A percentile compares a stretch with the other conserved stretches of the same genome.
Evolutionary conservation across 2,329 filamentous ascomycete species (phyloP).

Genomic region (Dothideomycetes sp.): DNA sequence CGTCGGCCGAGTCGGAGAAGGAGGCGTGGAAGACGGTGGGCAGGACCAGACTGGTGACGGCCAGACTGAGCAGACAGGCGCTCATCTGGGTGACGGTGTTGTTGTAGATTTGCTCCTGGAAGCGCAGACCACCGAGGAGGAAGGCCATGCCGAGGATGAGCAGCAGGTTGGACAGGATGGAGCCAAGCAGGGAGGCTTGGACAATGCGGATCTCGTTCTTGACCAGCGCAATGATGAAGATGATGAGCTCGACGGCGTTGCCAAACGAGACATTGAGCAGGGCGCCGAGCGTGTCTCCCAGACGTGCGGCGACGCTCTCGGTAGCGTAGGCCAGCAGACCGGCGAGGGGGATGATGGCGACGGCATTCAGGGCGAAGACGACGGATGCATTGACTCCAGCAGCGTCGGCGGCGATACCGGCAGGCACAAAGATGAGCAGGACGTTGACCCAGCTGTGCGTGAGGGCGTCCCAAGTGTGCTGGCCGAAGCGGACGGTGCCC

Average conservation of each 20-base stretch:
- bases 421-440: conserved; percentile 65
- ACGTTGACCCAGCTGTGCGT: conserved; percentile 70
- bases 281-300: conserved; percentile 39
- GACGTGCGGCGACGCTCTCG: conserved; percentile 35
- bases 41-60: conserved; percentile 77
- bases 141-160: conserved; percentile 90
- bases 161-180: conserved; percentile 78
- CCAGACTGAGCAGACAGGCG: conserved; percentile 79
- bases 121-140: conserved; percentile 73
- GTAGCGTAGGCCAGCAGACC: conserved; percentile 38
- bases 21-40: conserved; percentile 87
- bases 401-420: conserved; percentile 56
- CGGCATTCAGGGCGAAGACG: conserved; percentile 40
- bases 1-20: conserved; percentile 44
- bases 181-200: conserved; percentile 80
- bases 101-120: conserved; percentile 90
- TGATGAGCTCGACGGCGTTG: conserved; percentile 42
- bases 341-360: conserved; percentile 40
- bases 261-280: conserved; percentile 42
- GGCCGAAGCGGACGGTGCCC: conserved; percentile 41
- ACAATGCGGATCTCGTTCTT: conserved; percentile 85
- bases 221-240: conserved; percentile 61
- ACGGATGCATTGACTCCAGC: conserved; percentile 28
- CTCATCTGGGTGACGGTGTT: conserved; percentile 95
- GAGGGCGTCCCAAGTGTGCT: conserved; percentile 46